A percentile compares a stretch with the other conserved stretches of the same genome.
Conservation (phyloP, 805 yeast species). For the Pichia cabralensis region DNA sequence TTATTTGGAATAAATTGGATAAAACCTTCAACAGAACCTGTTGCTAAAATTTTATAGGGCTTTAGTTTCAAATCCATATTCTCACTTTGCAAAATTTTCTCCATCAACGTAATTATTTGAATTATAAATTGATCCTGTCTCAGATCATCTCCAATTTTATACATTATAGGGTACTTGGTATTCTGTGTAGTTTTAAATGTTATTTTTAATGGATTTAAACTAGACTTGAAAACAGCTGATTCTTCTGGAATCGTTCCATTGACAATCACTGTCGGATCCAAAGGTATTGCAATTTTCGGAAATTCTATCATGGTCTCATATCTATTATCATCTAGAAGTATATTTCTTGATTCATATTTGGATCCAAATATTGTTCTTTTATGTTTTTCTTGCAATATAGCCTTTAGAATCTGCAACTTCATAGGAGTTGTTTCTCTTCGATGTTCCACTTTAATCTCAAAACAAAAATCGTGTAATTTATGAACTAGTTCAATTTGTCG, state of each 20-base stretch:
- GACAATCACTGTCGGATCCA: slow-evolving; percentile 70
- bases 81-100: slow-evolving; percentile 75
- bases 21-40: slow-evolving; percentile 85
- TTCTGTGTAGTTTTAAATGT: slow-evolving; percentile 45
- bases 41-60: slow-evolving; percentile 85
- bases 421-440: slow-evolving; percentile 69
- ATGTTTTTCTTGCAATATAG: slow-evolving; percentile 42
- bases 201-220: slow-evolving; percentile 80
- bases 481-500: slow-evolving; percentile 61
- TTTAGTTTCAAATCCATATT: slow-evolving; percentile 80
- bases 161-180: slow-evolving; percentile 67
- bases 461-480: slow-evolving; percentile 55
- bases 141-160: slow-evolving; percentile 91
- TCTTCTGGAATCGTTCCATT: slow-evolving; percentile 73
- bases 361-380: slow-evolving; percentile 25
- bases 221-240: slow-evolving; percentile 82
- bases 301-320: slow-evolving; percentile 26
- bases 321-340: slow-evolving; percentile 7
- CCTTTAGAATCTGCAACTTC: slow-evolving; percentile 60
- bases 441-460: slow-evolving; percentile 42
- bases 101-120: slow-evolving; percentile 87
- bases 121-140: slow-evolving; percentile 96
- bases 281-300: slow-evolving; percentile 59
- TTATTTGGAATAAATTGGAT: slow-evolving; percentile 92
- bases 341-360: slow-evolving; percentile 6